phyloP scores from a whole-genome alignment of 805 yeast genomes.

The Suhomyces prunicola region DNA sequence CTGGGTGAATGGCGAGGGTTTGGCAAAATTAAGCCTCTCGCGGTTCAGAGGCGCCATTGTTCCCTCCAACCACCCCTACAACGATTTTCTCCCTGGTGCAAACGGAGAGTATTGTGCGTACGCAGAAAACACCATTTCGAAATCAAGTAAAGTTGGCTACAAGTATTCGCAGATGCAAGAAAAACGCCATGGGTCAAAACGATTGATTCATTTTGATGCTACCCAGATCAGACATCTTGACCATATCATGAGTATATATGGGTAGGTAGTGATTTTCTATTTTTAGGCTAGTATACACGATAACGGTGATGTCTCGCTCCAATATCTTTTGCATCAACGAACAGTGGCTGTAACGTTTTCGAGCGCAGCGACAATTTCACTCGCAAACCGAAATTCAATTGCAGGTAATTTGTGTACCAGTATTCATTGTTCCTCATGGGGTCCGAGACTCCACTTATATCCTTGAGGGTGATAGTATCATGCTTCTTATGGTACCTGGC shows the following conservation, averaged over 20 bases:
- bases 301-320: background rate
- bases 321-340: background rate
- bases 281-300: background rate
- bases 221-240: background rate
- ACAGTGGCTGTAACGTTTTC: background rate
- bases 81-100: background rate
- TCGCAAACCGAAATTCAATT: background rate
- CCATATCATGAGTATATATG: background rate
- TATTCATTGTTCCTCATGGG: constrained; percentile 1
- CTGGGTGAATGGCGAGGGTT: constrained; percentile 6
- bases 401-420: background rate
- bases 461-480: constrained; percentile 35
- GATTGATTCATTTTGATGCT: background rate
- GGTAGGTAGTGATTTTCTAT: background rate
- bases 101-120: background rate
- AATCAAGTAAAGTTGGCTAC: background rate
- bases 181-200: background rate
- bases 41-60: constrained; percentile 8
- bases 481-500: constrained; percentile 61
- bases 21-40: background rate
- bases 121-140: background rate
- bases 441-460: constrained; percentile 25
- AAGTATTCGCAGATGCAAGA: background rate
- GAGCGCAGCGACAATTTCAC: background rate
- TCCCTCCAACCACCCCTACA: constrained; percentile 10